Base-by-base conservation (phyloP, 2,329 filamentous ascomycete genomes). In the Didymella lethalis region DNA sequence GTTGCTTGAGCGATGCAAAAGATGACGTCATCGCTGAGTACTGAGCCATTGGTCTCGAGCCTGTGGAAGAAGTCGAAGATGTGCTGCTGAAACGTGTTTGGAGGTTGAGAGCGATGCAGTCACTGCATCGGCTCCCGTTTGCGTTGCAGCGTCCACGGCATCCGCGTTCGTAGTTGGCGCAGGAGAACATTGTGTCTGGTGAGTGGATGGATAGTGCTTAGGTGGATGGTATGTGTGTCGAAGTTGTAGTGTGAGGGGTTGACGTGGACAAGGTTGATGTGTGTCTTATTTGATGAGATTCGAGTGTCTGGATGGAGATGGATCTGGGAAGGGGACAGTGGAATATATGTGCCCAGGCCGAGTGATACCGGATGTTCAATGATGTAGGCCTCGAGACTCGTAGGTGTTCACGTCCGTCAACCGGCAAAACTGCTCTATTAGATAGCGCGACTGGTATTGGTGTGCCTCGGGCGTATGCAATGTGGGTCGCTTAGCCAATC, bases 161-260 rank as follows among this genome's bases (percentile, higher is more conserved):
- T 65, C 77, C 77, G 29, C 77, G 76, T 62, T 79, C 77, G 74
- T 79, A 79, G 73, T 79, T 79, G 71, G 74, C 72, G 65, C 77
- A 79, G 43, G 77, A 79, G 75, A 78, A 78, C 77, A 79, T 79
- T 57, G 49, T 75, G 71, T 44, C 49, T 25, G 50, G 48, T 64
- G 20, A 16, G 7, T 31, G 44, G 53, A 29, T 54, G 47, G 26
- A 25, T 45, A 31, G 16, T 16, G 23, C 16, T 47, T 16, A n/a
- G 25, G n/a, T 46, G 31, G 44, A 26, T 41, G 43, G 32, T 45
- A 25, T 45, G 34, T 31, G 12, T 23, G 26, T 28, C 38, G 29
- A 28, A 23, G 7, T 43, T 20, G 40, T 32, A 34, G 36, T 7
- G 10, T 41, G 29, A 16, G 20, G 18, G 34, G 11, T 31, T 46